phyloP scores from a whole-genome alignment of 2,329 filamentous ascomycete species.

The Alternaria arborescens region DNA sequence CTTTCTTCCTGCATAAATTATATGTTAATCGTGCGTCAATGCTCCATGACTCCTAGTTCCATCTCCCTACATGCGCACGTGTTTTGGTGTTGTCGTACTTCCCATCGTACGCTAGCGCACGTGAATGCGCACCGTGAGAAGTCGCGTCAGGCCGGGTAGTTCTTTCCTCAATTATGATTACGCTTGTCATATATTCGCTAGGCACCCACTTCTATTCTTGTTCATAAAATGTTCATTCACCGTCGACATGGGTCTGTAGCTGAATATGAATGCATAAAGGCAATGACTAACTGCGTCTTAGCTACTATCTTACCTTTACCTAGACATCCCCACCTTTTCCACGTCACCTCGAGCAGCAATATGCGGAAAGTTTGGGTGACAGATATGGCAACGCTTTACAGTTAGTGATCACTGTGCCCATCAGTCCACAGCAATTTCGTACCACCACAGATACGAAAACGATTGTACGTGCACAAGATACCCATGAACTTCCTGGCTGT shows the following conservation, averaged over 20 bases:
- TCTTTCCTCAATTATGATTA: neutral
- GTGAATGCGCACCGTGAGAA: neutral
- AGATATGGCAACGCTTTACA: neutral
- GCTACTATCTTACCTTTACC: constrained; percentile 10
- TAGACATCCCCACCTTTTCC: constrained; percentile 4
- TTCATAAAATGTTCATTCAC: neutral
- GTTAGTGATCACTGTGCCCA: too few species aligned
- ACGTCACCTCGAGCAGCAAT: neutral
- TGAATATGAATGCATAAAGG: too few species aligned
- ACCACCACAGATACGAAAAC: neutral
- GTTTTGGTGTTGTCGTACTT: neutral
- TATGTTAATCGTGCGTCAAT: neutral
- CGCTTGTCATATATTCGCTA: neutral
- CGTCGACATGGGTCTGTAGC: neutral
- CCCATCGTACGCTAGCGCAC: neutral
- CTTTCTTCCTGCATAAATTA: neutral
- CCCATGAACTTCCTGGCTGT: too few species aligned
- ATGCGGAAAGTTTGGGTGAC: neutral
- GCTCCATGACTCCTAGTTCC: too few species aligned
- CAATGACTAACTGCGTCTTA: neutral
- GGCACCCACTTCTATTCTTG: neutral
- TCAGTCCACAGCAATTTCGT: neutral
- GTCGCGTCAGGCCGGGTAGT: neutral
- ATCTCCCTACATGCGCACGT: neutral
- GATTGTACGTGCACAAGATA: too few species aligned